Evolutionary conservation across 306 rosid species (phyloP), one percentile per base, ranked within the genome.

Genomic region (Vicia sativa): DNA sequence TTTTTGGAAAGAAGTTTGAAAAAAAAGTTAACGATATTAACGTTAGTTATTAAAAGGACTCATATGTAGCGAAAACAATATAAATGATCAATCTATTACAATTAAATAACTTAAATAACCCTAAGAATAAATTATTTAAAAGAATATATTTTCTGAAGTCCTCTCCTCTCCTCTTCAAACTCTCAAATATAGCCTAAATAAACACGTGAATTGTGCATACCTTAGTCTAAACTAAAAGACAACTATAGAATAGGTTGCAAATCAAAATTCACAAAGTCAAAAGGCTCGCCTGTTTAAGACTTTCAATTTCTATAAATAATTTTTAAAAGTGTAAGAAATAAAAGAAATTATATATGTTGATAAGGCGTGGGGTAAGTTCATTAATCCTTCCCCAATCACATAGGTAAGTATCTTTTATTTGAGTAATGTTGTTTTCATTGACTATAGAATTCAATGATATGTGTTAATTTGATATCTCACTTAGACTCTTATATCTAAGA

Each of bases 351-450:
- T 14, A 68, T 31, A n/a, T 31, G 60, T 76, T 70, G 71, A 62
- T 52, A 52, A 68, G 71, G 66, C 71, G 60, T 69, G 71, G 66
- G 35, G 75, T 68, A 53, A 56, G n/a, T 28, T n/a, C 15, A 7
- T 2, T 3, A 10, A 56, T 56, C 9, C 41, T 15, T 65, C 39
- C 34, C 28, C 1, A 42, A 16, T 57, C 59, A 48, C 18, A 42
- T 0, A 35, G 44, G 68, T 67, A 38, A 55, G 38, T 38, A 46
- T 15, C 4, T 46, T 16, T 46, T 46, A 9, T 48, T 3, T 28
- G 41, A 4, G 34, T 38, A 48, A 61, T 61, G 41, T 38, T 50
- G 16, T 49, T 49, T 49, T 49, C 19, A n/a, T 44, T 43, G 49
- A 43, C 49, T 43, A 13, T 43, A 13, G 16, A 43, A 13, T 43